Conservation (phyloP, 495 filamentous ascomycete genomes). For the Neurospora discreta region DNA sequence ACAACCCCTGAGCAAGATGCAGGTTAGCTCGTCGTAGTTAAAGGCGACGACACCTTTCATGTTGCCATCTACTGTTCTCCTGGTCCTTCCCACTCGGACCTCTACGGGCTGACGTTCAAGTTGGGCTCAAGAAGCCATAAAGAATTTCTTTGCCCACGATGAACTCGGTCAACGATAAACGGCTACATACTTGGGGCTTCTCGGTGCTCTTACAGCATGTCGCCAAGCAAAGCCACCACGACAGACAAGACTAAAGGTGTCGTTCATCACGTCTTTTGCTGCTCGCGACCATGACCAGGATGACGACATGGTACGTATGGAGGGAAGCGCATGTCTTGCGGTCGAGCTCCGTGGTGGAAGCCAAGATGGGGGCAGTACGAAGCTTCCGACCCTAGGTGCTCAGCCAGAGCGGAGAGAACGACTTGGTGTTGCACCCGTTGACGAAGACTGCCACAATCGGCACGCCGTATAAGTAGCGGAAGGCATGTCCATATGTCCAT, state of each 20-base stretch:
- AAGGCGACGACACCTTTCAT: not conserved
- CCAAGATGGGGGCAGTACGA: not conserved
- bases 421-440: not conserved
- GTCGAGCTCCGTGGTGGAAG: not conserved
- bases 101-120: not conserved
- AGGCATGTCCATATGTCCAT: not conserved
- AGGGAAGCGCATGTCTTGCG: not conserved
- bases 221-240: not conserved
- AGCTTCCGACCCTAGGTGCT: not conserved
- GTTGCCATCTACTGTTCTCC: not conserved
- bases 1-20: not conserved
- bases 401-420: not conserved
- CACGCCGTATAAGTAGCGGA: not conserved
- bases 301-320: not conserved
- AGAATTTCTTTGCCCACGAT: not conserved
- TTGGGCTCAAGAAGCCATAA: not conserved
- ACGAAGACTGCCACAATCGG: not conserved
- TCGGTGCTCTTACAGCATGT: not conserved
- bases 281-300: not conserved
- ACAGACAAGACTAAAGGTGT: not conserved
- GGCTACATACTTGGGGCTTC: not conserved
- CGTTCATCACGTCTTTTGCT: not conserved
- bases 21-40: not conserved
- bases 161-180: not conserved
- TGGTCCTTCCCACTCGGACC: not conserved